Evolutionary conservation across 495 filamentous ascomycete genomes (phyloP), one percentile per base, ranked within the genome.

Genomic region (Penicillium taxi): DNA sequence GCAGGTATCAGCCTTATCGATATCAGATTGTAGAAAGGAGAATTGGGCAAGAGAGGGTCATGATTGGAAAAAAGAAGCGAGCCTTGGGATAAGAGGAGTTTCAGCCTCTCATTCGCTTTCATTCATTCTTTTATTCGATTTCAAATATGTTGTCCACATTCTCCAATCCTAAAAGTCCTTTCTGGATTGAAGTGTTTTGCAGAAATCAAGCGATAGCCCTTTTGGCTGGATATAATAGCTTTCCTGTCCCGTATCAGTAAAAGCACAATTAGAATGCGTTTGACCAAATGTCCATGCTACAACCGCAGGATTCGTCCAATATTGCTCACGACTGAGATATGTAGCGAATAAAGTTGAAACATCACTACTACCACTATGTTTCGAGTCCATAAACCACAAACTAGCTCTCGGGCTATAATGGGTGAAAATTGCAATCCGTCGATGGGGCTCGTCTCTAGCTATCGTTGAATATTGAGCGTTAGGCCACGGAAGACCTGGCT

Each of bases 331-430:
- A 22, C 44, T 46, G 19, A 69, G 24, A 38, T 70, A 63, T 0
- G 61, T 69, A 1, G 44, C 32, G 31, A 71, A 72, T 13, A 40
- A n/a, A 63, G 5, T 50, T 1, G 24, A 15, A 19, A 69, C 50
- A 1, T 28, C 19, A 35, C 57, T 66, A n/a, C n/a, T n/a, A 1
- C 33, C 42, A n/a, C 5, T 29, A 45, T 70, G 59, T 17, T 24
- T 47, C 6, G 62, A 52, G 25, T 70, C 53, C 1, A 18, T 36
- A 1, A 64, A 53, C n/a, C n/a, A n/a, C n/a, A n/a, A n/a, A n/a
- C n/a, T n/a, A n/a, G n/a, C n/a, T n/a, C n/a, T n/a, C 9, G 69
- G 70, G 34, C 57, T 61, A 31, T 62, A 54, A 42, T 74, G 67
- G 12, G 68, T 64, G 26, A 69, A 44, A 15, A 71, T 52, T 6